Base-by-base conservation (phyloP, 768 basidiomycete genomes). In the Boletellus sp. region DNA sequence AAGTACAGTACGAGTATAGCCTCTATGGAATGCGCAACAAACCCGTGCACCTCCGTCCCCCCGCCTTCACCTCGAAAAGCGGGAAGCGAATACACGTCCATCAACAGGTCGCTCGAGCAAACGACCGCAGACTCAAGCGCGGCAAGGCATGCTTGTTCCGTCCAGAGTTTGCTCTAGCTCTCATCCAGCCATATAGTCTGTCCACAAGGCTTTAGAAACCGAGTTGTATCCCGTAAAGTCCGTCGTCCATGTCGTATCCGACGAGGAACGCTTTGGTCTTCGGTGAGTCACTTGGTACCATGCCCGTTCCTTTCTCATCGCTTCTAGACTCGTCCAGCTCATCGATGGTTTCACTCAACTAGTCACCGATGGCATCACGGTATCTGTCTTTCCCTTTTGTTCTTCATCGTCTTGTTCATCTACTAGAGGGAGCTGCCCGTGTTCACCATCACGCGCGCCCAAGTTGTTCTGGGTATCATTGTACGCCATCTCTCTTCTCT, bases 371-470 rank as follows among this genome's bases (percentile, higher is more conserved):
- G 80, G 81, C 1, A 70, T 73, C 48, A 81, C 79, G 49, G 87
- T 87, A 61, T 45, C 22, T 17, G n/a, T 23, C 3, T n/a, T 7
- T 22, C 47, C 17, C 16, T 3, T 23, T 8, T n/a, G 13, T 26
- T 40, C 13, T 16, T 16, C 45, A 9, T 46, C 34, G 6, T 35
- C 33, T 34, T 33, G 36, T 34, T 28, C 3, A 22, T 12, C 31
- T 17, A 13, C 9, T 49, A 91, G 85, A 81, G 92, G 8, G 93
- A 95, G 68, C 74, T 94, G 45, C 90, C 89, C 4, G 84, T 94
- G 2, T 89, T 93, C 54, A 87, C 88, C 0, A 74, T 90, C 48
- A 65, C 91, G 4, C 76, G 86, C 22, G 78, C 69, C 22, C 72
- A 83, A 47, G 69, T 87, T 19, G 75, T 94, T 15, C 63, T 81